phyloP scores from a whole-genome alignment of 768 basidiomycete genomes.

The Tylopilus sp. region DNA sequence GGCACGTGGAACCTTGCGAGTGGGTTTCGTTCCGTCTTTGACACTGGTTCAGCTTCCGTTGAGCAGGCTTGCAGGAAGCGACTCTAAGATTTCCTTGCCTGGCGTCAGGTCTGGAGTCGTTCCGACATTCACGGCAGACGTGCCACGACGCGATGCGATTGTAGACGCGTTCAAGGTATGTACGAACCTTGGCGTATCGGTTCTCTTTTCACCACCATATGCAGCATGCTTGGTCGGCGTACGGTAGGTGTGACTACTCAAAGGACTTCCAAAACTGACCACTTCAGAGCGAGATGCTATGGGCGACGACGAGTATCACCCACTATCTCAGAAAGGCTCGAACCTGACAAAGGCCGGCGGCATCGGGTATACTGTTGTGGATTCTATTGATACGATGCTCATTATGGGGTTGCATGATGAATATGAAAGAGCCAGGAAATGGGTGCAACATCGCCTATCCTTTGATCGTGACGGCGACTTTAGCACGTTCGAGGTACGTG shows the following conservation, averaged over 20 bases:
- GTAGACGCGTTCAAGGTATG: slow-evolving; percentile 77
- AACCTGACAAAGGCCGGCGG: slow-evolving; percentile 79
- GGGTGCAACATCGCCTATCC: slow-evolving; percentile 65
- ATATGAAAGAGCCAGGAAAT: slow-evolving; percentile 70
- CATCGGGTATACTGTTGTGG: slow-evolving; percentile 86
- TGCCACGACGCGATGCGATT: slow-evolving; percentile 62
- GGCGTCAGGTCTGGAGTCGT: slow-evolving; percentile 19
- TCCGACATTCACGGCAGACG: slow-evolving; percentile 49
- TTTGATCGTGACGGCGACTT: slow-evolving; percentile 78
- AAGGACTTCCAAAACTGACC: slow-evolving; percentile 10
- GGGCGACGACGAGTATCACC: slow-evolving; percentile 92
- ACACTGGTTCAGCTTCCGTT: slow-evolving; percentile 17
- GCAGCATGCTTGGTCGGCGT: slow-evolving; percentile 84
- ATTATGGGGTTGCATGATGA: slow-evolving; percentile 82
- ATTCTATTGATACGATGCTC: slow-evolving; percentile 84
- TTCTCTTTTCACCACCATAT: slow-evolving; percentile 12
- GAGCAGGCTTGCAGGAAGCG: not conserved
- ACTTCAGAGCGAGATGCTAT: slow-evolving; percentile 79
- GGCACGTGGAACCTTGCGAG: slow-evolving; percentile 8
- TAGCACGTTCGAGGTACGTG: slow-evolving; percentile 86
- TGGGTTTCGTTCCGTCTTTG: not conserved
- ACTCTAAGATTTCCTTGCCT: slow-evolving; percentile 3
- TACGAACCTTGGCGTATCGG: not conserved
- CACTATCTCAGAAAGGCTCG: slow-evolving; percentile 66
- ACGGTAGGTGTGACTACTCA: slow-evolving; percentile 50